phyloP scores from a whole-genome alignment of 306 rosid genomes.

The Styphnolobium japonicum region DNA sequence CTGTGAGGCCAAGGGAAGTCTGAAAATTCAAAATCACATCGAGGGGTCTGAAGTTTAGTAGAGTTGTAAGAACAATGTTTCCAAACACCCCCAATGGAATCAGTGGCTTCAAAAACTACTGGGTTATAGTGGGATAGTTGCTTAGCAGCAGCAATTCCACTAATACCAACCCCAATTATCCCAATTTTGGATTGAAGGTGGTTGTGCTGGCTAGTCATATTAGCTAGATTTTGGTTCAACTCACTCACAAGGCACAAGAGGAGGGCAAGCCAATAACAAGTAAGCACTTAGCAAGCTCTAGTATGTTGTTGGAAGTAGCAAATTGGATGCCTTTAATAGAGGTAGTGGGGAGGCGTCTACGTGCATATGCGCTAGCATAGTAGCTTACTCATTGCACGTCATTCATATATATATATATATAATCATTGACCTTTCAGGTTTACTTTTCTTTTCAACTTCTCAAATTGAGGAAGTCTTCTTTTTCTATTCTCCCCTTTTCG shows the following conservation, averaged over 20 bases:
- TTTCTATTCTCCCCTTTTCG: too few relatives aligned
- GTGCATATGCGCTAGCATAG: not conserved
- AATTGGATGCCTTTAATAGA: not conserved
- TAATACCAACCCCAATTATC: conserved; percentile 67
- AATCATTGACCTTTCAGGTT: not conserved
- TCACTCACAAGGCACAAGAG: not conserved
- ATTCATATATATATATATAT: not conserved
- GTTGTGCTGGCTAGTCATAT: not conserved
- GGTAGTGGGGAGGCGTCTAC: not conserved
- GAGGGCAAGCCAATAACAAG: not conserved
- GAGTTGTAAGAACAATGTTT: conserved; percentile 54
- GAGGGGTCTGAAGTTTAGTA: conserved; percentile 63
- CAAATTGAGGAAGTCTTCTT: not conserved
- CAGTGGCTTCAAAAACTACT: conserved; percentile 53
- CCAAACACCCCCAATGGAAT: conserved; percentile 71
- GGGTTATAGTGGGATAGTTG: conserved; percentile 49
- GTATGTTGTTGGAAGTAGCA: not conserved
- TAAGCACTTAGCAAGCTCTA: not conserved
- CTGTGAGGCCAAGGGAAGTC: conserved; percentile 63
- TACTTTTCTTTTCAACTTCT: not conserved
- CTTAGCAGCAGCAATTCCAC: conserved; percentile 70
- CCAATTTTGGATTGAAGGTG: conserved; percentile 42
- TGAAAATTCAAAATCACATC: conserved; percentile 58
- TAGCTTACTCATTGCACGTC: not conserved
- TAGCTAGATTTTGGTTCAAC: not conserved